phyloP scores from a whole-genome alignment of 805 yeast genomes.

The Wickerhamomyces bisporus region DNA sequence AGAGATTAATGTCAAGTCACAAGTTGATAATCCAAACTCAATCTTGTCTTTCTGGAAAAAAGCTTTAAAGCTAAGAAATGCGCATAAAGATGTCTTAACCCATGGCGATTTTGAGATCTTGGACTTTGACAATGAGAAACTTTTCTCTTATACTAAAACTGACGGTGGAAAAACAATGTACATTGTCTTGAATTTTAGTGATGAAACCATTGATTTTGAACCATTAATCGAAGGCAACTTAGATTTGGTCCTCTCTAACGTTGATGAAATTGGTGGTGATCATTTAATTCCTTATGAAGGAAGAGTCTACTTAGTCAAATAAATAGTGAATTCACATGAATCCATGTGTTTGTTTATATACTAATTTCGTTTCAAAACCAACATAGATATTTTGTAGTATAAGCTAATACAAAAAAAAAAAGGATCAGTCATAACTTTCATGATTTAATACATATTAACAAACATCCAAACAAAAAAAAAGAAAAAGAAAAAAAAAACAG shows the following conservation, averaged over 20 bases:
- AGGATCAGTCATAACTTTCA: too few species aligned
- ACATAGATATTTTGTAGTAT: too few species aligned
- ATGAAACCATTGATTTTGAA: slow-evolving; percentile 27
- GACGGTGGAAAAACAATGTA: slow-evolving; percentile 28
- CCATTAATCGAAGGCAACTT: slow-evolving; percentile 25
- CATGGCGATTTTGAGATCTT: slow-evolving; percentile 42
- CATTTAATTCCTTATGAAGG: slow-evolving; percentile 40
- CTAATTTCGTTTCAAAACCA: too few species aligned
- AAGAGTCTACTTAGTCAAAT: slow-evolving; percentile 30
- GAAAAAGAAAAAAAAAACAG: background rate
- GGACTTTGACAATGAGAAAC: slow-evolving; percentile 37
- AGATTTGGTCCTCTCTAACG: slow-evolving; percentile 30
- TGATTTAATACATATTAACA: background rate
- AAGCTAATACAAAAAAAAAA: background rate
- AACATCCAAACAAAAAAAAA: background rate
- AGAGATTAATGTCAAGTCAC: slow-evolving; percentile 44
- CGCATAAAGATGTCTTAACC: slow-evolving; percentile 36
- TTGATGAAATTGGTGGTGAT: slow-evolving; percentile 20
- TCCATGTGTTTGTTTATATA: too few species aligned
- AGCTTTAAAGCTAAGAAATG: slow-evolving; percentile 39
- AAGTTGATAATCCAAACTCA: slow-evolving; percentile 40
- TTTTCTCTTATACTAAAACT: slow-evolving; percentile 39
- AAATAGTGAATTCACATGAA: too few species aligned
- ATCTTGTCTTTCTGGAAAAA: slow-evolving; percentile 41
- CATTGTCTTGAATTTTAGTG: slow-evolving; percentile 40